phyloP scores from a whole-genome alignment of 1,284 basidiomycete genomes.

The Sanguinoderma infundibulare region DNA sequence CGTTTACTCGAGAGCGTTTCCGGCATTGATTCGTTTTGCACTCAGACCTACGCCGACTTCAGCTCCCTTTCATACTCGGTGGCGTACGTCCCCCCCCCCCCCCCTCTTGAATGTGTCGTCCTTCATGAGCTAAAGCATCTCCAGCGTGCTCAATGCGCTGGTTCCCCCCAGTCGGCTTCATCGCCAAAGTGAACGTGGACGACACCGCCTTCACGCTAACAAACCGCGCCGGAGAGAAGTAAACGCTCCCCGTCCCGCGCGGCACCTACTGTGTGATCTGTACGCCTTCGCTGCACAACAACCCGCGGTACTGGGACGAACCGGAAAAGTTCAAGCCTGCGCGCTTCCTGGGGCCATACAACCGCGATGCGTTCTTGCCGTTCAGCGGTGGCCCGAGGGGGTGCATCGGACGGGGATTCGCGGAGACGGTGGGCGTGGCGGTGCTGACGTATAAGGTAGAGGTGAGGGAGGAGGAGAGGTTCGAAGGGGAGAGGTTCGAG shows the following conservation, averaged over 20 bases:
- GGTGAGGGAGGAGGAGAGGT: slow-evolving; percentile 37
- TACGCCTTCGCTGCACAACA: slow-evolving; percentile 49
- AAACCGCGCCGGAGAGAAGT: slow-evolving; percentile 44
- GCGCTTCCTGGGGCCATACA: slow-evolving; percentile 45
- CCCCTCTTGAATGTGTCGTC: no score
- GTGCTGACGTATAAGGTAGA: slow-evolving; percentile 29
- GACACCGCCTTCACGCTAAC: slow-evolving; percentile 47
- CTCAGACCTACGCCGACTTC: slow-evolving; percentile 20
- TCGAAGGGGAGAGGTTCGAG: slow-evolving; percentile 35
- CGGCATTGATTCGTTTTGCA: no score
- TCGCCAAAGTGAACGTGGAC: slow-evolving; percentile 48
- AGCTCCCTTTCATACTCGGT: slow-evolving; percentile 22
- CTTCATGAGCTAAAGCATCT: background rate
- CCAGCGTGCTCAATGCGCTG: slow-evolving; percentile 61
- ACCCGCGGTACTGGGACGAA: slow-evolving; percentile 45
- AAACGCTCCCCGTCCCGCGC: slow-evolving; percentile 48
- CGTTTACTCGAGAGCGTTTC: background rate
- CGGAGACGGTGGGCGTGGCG: slow-evolving; percentile 35
- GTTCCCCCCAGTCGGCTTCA: slow-evolving; percentile 55
- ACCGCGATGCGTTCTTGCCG: slow-evolving; percentile 45
- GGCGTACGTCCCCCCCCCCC: slow-evolving; percentile 21
- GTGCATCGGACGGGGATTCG: slow-evolving; percentile 47
- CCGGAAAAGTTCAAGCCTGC: slow-evolving; percentile 44
- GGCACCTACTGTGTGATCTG: slow-evolving; percentile 47
- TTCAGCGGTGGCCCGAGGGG: slow-evolving; percentile 43